phyloP scores from a whole-genome alignment of 352 stramenopile genomes.

The Pythium volutum region DNA sequence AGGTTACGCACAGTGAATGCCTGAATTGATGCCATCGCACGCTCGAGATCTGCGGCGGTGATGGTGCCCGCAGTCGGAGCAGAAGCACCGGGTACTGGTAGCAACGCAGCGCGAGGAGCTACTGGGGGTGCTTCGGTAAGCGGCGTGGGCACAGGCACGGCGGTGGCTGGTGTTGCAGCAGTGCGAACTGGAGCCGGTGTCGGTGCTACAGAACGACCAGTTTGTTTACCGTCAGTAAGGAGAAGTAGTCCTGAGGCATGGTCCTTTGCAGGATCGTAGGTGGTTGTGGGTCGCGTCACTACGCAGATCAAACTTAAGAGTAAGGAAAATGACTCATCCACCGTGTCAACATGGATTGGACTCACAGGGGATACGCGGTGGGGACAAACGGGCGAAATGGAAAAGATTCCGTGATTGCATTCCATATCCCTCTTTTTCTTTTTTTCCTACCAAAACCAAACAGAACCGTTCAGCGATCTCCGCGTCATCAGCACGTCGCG shows the following conservation, averaged over 20 bases:
- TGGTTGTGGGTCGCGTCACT: background rate
- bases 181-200: background rate
- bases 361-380: slow-evolving; percentile 1
- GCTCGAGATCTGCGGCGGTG: slow-evolving; percentile 81
- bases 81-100: background rate
- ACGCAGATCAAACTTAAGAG: background rate
- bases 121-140: slow-evolving; percentile 6
- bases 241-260: background rate
- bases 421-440: slow-evolving; percentile 11
- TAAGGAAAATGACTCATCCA: background rate
- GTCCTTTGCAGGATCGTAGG: background rate
- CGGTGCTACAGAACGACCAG: background rate
- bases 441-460: slow-evolving; percentile 26
- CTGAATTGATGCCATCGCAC: slow-evolving; percentile 82
- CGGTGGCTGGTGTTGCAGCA: slow-evolving; percentile 1
- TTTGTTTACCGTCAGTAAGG: background rate
- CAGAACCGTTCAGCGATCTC: slow-evolving; percentile 25
- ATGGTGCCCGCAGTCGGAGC: slow-evolving; percentile 29
- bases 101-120: slow-evolving; percentile 3
- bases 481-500: slow-evolving; percentile 4
- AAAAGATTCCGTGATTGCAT: slow-evolving; percentile 26
- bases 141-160: background rate
- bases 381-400: slow-evolving; percentile 1
- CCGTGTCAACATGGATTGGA: background rate
- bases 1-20: slow-evolving; percentile 38